Evolutionary conservation across 805 yeast species (phyloP).

Genomic region (Ogataea minuta): DNA sequence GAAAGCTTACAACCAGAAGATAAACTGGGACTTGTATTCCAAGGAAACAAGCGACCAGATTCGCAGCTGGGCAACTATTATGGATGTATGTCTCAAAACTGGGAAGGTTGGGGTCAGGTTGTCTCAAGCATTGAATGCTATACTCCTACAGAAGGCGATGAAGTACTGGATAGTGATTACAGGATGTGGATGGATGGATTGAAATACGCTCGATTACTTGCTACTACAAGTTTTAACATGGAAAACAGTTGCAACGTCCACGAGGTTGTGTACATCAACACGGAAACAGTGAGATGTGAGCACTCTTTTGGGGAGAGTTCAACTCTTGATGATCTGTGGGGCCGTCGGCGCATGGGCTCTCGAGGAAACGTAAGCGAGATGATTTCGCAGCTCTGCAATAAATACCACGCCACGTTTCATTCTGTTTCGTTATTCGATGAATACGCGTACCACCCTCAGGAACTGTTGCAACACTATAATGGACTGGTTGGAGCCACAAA

Average conservation of each 20-base stretch:
- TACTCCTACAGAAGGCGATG: constrained; percentile 14
- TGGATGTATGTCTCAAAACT: constrained; percentile 27
- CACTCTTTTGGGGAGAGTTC: not conserved
- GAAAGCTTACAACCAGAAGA: constrained; percentile 21
- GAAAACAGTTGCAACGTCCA: constrained; percentile 10
- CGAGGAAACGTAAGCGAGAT: constrained; percentile 8
- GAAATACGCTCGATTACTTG: constrained; percentile 21
- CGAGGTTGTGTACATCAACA: constrained; percentile 25
- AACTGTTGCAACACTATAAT: constrained; percentile 20
- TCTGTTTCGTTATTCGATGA: constrained; percentile 30
- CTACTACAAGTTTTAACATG: constrained; percentile 21
- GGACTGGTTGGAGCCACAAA: constrained; percentile 9
- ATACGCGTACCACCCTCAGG: constrained; percentile 21
- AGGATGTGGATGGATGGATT: constrained; percentile 27
- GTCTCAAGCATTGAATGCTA: constrained; percentile 24
- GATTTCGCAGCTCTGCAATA: constrained; percentile 17
- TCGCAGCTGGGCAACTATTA: constrained; percentile 30
- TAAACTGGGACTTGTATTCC: constrained; percentile 30
- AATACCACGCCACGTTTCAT: constrained; percentile 22
- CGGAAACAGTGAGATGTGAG: constrained; percentile 11
- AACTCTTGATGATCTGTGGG: constrained; percentile 1
- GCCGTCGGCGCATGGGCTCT: not conserved
- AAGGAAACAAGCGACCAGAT: constrained; percentile 19
- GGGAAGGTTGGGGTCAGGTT: constrained; percentile 32
- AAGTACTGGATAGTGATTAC: constrained; percentile 6